phyloP scores from a whole-genome alignment of 1,139 yeast genomes.

The Ogataea hybrid region DNA sequence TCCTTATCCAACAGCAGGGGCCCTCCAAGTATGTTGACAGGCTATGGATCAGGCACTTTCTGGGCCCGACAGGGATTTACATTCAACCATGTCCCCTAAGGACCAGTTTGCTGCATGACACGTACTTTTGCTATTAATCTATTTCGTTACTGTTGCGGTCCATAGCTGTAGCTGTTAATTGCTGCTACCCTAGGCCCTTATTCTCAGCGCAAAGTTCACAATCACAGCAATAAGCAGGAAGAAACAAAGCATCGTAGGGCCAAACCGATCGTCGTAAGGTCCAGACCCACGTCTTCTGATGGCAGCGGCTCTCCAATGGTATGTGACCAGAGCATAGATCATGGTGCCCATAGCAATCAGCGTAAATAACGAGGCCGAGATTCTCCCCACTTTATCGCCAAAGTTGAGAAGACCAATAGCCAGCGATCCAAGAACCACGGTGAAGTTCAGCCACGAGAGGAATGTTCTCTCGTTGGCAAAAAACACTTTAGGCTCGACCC shows the following conservation, averaged over 20 bases:
- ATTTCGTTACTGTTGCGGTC: conserved; percentile 4
- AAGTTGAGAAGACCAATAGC: conserved; percentile 95
- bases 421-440: conserved; percentile 93
- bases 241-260: conserved; percentile 97
- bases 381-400: conserved; percentile 91
- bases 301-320: conserved; percentile 99
- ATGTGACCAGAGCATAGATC: conserved; percentile 92
- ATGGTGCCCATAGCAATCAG: conserved; percentile 95
- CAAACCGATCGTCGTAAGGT: conserved; percentile 97
- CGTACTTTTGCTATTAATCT: conserved; percentile 1
- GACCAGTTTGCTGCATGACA: too few relatives aligned
- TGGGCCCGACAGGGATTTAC: too few relatives aligned
- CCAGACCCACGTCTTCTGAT: conserved; percentile 97
- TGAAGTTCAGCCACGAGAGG: conserved; percentile 96
- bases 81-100: too few relatives aligned
- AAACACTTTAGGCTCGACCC: conserved; percentile 98
- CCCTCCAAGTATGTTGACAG: too few relatives aligned
- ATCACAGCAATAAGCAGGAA: conserved; percentile 90
- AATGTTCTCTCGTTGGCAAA: conserved; percentile 99
- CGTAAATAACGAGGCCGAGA: conserved; percentile 92
- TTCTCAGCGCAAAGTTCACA: conserved; percentile 84
- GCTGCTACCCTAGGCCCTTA: conserved; percentile 41
- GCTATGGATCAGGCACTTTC: too few relatives aligned
- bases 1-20: too few relatives aligned
- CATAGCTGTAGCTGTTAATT: background rate